These are phyloP conservation scores for Diaporthe aspalathi DNA, from an alignment of 2,329 filamentous ascomycete species.

Conservation along the genomic window DNA sequence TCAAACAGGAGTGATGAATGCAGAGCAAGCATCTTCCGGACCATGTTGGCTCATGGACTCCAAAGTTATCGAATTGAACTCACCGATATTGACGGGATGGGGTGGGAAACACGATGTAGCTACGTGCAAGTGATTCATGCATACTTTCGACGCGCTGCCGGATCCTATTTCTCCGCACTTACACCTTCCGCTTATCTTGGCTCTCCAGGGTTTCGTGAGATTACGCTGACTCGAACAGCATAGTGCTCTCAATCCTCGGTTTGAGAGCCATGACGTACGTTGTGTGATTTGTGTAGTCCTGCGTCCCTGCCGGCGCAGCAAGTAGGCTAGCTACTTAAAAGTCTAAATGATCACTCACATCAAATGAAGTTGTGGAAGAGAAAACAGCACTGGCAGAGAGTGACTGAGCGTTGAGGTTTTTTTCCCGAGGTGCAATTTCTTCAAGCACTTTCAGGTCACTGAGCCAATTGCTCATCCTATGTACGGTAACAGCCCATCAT, in stretches of 20 bases:
- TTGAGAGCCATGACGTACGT: too few relatives aligned
- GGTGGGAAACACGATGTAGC: background rate
- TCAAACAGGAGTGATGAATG: constrained; percentile 62
- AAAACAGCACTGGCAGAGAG: background rate
- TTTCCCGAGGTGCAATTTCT: background rate
- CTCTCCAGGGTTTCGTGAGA: too few relatives aligned
- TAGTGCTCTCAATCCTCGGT: too few relatives aligned
- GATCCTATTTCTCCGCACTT: too few relatives aligned
- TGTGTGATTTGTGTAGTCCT: too few relatives aligned
- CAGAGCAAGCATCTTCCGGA: constrained; percentile 46
- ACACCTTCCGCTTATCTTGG: too few relatives aligned
- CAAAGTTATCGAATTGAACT: background rate
- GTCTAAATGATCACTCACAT: background rate
- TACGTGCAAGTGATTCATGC: too few relatives aligned
- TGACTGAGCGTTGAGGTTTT: background rate
- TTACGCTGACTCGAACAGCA: too few relatives aligned
- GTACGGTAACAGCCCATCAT: background rate
- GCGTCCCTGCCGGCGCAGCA: too few relatives aligned
- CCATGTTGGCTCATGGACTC: constrained; percentile 30
- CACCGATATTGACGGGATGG: too few relatives aligned
- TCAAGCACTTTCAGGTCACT: background rate
- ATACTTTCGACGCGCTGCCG: too few relatives aligned
- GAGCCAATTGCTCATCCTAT: constrained; percentile 8
- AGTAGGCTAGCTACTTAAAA: background rate
- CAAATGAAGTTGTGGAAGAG: background rate